phyloP scores from a whole-genome alignment of 192 early-diverging fungal genomes.

The Backusella liffmaniae region DNA sequence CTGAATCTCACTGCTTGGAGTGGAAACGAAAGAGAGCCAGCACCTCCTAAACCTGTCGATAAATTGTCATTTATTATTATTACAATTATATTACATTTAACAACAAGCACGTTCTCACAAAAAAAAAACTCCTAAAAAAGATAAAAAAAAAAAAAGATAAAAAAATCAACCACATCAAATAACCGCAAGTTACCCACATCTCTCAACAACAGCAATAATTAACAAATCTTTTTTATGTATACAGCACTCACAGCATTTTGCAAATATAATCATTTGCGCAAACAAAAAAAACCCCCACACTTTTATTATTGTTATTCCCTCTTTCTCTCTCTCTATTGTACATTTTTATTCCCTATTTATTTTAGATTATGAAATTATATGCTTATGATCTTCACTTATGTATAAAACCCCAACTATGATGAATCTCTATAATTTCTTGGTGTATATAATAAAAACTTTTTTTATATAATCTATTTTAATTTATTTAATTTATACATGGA shows the following conservation, averaged over 20 bases:
- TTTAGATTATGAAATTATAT: constrained; percentile 8
- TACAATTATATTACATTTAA: not conserved
- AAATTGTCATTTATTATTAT: not conserved
- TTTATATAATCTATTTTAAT: not conserved
- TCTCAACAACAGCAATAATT: not conserved
- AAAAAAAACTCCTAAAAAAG: not conserved
- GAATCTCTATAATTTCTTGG: constrained; percentile 8
- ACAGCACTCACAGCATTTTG: not conserved
- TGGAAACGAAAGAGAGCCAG: constrained; percentile 21
- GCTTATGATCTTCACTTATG: not conserved
- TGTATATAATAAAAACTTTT: not conserved
- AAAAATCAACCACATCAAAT: not conserved
- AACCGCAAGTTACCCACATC: not conserved
- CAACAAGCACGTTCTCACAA: not conserved
- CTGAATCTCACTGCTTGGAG: constrained; percentile 18
- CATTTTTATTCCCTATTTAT: not conserved
- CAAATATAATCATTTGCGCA: not conserved
- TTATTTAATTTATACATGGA: not conserved
- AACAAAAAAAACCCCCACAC: not conserved
- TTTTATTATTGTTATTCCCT: not conserved
- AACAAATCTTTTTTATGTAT: not conserved
- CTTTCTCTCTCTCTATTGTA: not conserved
- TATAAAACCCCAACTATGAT: not conserved
- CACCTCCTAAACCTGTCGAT: not conserved
- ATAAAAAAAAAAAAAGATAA: not conserved